Evolutionary conservation across 169 alveolate species (phyloP).

Genomic region (Neospora caninum): DNA sequence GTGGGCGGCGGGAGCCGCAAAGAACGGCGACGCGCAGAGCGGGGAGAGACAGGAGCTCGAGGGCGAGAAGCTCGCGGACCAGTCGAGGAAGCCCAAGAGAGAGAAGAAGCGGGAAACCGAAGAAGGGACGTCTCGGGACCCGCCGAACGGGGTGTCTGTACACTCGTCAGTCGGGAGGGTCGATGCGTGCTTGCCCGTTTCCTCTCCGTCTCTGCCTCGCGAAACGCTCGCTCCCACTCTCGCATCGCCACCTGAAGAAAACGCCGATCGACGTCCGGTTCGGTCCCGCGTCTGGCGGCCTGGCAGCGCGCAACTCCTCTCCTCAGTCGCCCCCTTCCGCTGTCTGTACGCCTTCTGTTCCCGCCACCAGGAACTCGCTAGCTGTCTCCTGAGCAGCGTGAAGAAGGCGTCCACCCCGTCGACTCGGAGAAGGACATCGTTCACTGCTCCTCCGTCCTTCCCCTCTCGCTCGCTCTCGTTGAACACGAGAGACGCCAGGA

Average conservation of each 20-base stretch:
- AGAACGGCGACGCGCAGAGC: background rate
- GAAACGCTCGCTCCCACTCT: no score
- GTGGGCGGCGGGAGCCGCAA: background rate
- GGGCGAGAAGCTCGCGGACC: slow-evolving; percentile 16
- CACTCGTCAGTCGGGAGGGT: background rate
- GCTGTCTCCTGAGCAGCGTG: background rate
- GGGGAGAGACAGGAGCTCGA: background rate
- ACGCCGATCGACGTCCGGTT: no score
- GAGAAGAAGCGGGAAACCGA: background rate
- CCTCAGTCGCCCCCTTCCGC: background rate
- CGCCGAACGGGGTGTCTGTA: background rate
- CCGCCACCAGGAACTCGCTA: background rate
- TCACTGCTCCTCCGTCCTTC: background rate
- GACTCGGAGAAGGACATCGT: background rate
- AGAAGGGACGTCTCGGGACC: background rate
- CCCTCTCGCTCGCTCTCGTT: background rate
- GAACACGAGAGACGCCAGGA: background rate
- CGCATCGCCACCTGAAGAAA: no score
- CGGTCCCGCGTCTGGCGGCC: no score
- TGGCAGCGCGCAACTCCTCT: no score
- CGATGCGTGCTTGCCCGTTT: no score
- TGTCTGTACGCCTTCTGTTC: background rate
- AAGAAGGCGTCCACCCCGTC: background rate
- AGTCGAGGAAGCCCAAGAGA: background rate
- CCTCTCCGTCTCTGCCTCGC: no score